Percentiles rank a stretch among this genome's conserved stretches.
phyloP scores from a whole-genome alignment of 306 rosid genomes.

The Leucaena leucocephala region DNA sequence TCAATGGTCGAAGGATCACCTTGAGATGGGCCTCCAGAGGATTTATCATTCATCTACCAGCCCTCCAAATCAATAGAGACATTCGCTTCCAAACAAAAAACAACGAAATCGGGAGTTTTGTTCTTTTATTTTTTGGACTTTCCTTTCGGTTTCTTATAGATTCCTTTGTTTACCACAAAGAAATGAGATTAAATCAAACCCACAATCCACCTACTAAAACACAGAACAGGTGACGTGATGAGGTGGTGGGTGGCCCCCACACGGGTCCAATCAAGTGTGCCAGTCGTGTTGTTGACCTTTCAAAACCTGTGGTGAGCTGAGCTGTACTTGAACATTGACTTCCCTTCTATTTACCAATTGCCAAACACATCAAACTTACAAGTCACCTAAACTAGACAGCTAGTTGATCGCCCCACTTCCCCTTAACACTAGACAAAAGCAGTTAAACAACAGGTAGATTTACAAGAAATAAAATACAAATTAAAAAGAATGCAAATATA shows the following conservation, averaged over 20 bases:
- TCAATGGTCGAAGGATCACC: no score
- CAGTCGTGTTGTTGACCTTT: not conserved
- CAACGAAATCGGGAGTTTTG: no score
- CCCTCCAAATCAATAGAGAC: not conserved
- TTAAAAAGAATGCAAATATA: no score
- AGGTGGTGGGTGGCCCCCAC: not conserved
- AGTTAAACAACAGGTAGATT: no score
- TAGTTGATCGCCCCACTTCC: not conserved
- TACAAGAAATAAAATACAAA: no score
- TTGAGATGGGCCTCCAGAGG: no score
- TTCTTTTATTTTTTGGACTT: no score
- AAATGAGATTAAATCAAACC: no score
- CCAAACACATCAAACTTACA: not conserved
- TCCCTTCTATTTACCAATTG: not conserved
- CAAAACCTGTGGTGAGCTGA: not conserved
- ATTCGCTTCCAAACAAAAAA: not conserved
- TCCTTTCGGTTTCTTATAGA: no score
- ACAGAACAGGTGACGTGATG: not conserved
- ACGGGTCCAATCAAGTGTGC: not conserved
- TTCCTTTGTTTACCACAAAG: no score
- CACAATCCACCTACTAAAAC: not conserved
- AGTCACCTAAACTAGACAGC: not conserved
- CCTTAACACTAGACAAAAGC: not conserved
- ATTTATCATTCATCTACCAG: no score
- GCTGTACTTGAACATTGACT: not conserved